Evolutionary conservation across 202 grass and related monocot species (phyloP).

Genomic region (Cymbopogon flexuosus): DNA sequence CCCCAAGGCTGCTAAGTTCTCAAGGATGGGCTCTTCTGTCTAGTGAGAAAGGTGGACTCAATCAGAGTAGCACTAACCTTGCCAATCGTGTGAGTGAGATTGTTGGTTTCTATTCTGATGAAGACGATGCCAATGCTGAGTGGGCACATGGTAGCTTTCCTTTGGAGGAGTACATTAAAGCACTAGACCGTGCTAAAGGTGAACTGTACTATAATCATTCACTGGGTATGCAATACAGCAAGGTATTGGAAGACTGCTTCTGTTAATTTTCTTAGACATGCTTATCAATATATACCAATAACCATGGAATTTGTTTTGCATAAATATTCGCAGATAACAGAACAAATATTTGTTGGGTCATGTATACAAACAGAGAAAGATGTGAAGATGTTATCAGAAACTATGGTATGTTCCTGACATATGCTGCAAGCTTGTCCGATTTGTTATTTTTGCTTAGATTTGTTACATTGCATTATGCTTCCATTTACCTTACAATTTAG

Average conservation of each 20-base stretch:
- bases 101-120: slow-evolving; percentile 67
- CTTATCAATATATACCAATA: neutral
- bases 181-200: slow-evolving; percentile 82
- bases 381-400: slow-evolving; percentile 75
- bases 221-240: slow-evolving; percentile 90
- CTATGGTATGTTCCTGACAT: slow-evolving; percentile 55
- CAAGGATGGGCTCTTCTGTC: slow-evolving; percentile 61
- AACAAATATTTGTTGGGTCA: slow-evolving; percentile 95
- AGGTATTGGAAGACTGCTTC: slow-evolving; percentile 40
- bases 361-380: slow-evolving; percentile 94
- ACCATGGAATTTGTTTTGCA: neutral
- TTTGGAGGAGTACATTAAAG: slow-evolving; percentile 96
- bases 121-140: slow-evolving; percentile 54
- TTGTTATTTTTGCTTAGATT: neutral
- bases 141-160: slow-evolving; percentile 93
- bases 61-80: slow-evolving; percentile 37
- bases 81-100: slow-evolving; percentile 51
- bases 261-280: slow-evolving; percentile 4
- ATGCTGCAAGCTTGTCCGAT: neutral
- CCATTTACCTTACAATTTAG: neutral
- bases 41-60: slow-evolving; percentile 42
- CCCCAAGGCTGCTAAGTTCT: slow-evolving; percentile 56
- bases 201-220: slow-evolving; percentile 99
- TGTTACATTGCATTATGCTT: slow-evolving; percentile 13
- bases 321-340: slow-evolving; percentile 63